These are phyloP conservation scores for Kalanchoe fedtschenkoi DNA, from an alignment of 164 flowering plant species.

Conservation along the genomic window DNA sequence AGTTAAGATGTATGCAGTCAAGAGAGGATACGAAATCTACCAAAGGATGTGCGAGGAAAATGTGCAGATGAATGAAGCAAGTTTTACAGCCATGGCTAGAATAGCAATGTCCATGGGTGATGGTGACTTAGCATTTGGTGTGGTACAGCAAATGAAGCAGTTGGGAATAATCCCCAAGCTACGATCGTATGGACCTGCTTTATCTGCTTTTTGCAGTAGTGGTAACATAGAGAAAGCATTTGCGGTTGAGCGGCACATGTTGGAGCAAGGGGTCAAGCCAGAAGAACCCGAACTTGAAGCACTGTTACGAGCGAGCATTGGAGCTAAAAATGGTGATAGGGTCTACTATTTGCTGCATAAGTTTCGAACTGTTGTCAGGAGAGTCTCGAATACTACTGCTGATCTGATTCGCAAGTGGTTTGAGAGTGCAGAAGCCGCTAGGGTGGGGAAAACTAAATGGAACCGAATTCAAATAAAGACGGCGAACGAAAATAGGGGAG, in stretches of 20 bases:
- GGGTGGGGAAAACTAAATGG: conserved; percentile 63
- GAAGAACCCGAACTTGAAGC: conserved; percentile 81
- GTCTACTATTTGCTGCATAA: conserved; percentile 77
- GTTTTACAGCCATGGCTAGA: conserved; percentile 75
- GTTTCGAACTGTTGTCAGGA: conserved; percentile 53
- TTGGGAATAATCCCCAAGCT: conserved; percentile 60
- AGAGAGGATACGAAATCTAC: conserved; percentile 61
- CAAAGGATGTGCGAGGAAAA: conserved; percentile 47
- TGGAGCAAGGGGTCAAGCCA: conserved; percentile 56
- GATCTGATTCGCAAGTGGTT: conserved; percentile 65
- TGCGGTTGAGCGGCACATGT: conserved; percentile 64
- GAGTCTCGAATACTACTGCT: conserved; percentile 57
- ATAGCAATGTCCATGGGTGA: conserved; percentile 78
- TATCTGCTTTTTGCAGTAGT: conserved; percentile 47
- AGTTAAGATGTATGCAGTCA: conserved; percentile 40
- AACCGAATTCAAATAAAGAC: conserved; percentile 26
- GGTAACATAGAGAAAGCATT: conserved; percentile 65
- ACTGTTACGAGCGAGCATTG: conserved; percentile 47
- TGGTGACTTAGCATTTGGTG: conserved; percentile 76
- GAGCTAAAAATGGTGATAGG: conserved; percentile 45
- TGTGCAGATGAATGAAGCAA: conserved; percentile 74
- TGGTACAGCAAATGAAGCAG: conserved; percentile 62
- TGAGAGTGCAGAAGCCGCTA: conserved; percentile 41
- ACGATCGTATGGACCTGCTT: conserved; percentile 77
- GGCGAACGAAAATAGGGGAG: conserved; percentile 63